Evolutionary conservation across 306 rosid genomes (phyloP).

Genomic region (Notholithocarpus densiflorus): DNA sequence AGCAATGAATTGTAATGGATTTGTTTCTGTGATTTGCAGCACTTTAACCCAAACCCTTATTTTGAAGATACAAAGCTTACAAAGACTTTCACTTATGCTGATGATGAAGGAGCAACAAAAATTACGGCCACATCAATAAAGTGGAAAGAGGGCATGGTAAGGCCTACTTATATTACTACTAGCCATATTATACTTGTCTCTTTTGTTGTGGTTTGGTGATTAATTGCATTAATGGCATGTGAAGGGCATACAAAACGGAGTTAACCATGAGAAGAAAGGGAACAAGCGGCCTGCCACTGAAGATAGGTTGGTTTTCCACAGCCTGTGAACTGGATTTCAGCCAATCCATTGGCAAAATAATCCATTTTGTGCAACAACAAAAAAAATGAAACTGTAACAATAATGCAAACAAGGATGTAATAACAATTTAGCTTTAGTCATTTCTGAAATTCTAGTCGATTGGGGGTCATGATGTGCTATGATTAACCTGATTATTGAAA

Average conservation of each 20-base stretch:
- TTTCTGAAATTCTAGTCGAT: not conserved
- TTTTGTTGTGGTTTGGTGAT: not conserved
- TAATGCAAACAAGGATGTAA: not conserved
- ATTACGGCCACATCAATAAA: slow-evolving; percentile 75
- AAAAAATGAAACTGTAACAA: not conserved
- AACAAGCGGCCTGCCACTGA: slow-evolving; percentile 71
- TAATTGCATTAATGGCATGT: slow-evolving; percentile 17
- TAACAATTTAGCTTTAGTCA: not conserved
- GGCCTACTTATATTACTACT: not conserved
- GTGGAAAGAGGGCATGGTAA: slow-evolving; percentile 97
- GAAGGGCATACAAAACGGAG: slow-evolving; percentile 78
- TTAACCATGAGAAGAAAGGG: slow-evolving; percentile 73
- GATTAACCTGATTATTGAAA: not conserved
- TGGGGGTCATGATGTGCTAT: not conserved
- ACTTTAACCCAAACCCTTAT: slow-evolving; percentile 79
- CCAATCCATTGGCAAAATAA: not conserved
- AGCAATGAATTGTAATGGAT: not conserved
- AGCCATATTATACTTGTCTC: not conserved
- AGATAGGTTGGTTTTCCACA: slow-evolving; percentile 56
- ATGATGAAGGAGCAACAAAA: slow-evolving; percentile 82
- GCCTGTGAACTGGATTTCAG: not conserved
- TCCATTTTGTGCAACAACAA: not conserved
- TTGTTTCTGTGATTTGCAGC: slow-evolving; percentile 39
- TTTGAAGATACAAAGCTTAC: slow-evolving; percentile 80
- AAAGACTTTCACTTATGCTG: slow-evolving; percentile 72